Percentiles rank a stretch among this genome's conserved stretches.
These are phyloP conservation scores for Backusella sp. DNA, from an alignment of 192 early-diverging fungal genomes.

Conservation along the genomic window DNA sequence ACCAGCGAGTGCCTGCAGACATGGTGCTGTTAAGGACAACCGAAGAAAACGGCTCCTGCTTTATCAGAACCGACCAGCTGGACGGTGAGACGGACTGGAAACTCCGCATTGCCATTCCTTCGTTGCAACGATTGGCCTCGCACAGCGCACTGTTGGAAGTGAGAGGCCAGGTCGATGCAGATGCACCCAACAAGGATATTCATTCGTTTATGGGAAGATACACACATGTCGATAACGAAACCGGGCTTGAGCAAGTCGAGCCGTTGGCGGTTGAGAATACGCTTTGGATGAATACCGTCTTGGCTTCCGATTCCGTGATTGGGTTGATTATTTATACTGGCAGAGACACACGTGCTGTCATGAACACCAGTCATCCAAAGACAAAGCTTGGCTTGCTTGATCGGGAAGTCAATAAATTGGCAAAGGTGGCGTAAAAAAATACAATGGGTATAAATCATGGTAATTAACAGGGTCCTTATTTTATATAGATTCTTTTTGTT, in stretches of 20 bases:
- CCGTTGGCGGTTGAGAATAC: conserved; percentile 87
- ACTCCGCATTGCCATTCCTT: conserved; percentile 80
- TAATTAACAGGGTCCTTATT: too few species aligned
- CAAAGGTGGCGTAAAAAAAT: conserved; percentile 50
- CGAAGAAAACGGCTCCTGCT: conserved; percentile 82
- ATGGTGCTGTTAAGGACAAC: conserved; percentile 84
- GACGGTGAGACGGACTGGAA: conserved; percentile 99
- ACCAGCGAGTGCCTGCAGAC: conserved; percentile 90
- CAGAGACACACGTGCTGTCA: conserved; percentile 89
- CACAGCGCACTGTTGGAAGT: conserved; percentile 59
- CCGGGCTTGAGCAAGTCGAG: conserved; percentile 46
- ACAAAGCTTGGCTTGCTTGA: conserved; percentile 93
- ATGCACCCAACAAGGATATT: conserved; percentile 91
- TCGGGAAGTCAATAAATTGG: conserved; percentile 85
- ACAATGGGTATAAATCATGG: too few species aligned
- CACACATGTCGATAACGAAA: conserved; percentile 28
- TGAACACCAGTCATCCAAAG: conserved; percentile 91
- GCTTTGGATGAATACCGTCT: conserved; percentile 92
- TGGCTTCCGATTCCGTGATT: conserved; percentile 87
- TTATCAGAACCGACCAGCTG: conserved; percentile 95
- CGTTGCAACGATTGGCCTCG: conserved; percentile 68
- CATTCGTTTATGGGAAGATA: conserved; percentile 87
- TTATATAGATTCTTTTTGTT: conserved; percentile 73
- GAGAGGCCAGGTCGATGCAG: conserved; percentile 78
- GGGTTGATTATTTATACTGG: conserved; percentile 92